phyloP scores from a whole-genome alignment of 176 grass and related monocot genomes.

The Triticum urartu region DNA sequence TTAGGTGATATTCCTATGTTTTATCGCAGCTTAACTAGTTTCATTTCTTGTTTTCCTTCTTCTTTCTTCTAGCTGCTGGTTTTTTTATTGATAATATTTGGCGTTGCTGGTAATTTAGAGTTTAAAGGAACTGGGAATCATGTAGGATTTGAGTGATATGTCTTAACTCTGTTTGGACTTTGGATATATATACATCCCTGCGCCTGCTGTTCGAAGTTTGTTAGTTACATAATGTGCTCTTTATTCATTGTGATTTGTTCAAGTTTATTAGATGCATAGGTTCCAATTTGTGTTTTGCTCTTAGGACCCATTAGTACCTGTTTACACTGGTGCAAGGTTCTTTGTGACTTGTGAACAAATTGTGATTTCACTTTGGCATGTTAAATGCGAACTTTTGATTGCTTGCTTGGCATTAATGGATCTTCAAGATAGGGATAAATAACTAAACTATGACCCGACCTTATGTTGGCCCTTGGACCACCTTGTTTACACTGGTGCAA shows the following conservation, averaged over 20 bases:
- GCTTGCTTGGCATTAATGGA: background rate
- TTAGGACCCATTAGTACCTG: background rate
- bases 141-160: background rate
- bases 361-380: background rate
- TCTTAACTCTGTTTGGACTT: constrained; percentile 2
- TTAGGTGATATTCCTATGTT: background rate
- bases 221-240: background rate
- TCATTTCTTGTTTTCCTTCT: background rate
- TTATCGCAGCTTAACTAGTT: background rate
- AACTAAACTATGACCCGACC: background rate
- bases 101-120: background rate
- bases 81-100: constrained; percentile 11
- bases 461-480: background rate
- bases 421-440: background rate
- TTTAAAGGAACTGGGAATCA: background rate
- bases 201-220: background rate
- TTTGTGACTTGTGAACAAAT: background rate
- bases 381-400: background rate
- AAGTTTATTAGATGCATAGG: background rate
- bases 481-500: background rate
- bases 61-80: background rate
- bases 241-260: background rate
- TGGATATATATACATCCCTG: background rate
- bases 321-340: background rate
- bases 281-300: background rate